Conservation (phyloP, 352 stramenopile genomes). For the Pythium grandisporangium region DNA sequence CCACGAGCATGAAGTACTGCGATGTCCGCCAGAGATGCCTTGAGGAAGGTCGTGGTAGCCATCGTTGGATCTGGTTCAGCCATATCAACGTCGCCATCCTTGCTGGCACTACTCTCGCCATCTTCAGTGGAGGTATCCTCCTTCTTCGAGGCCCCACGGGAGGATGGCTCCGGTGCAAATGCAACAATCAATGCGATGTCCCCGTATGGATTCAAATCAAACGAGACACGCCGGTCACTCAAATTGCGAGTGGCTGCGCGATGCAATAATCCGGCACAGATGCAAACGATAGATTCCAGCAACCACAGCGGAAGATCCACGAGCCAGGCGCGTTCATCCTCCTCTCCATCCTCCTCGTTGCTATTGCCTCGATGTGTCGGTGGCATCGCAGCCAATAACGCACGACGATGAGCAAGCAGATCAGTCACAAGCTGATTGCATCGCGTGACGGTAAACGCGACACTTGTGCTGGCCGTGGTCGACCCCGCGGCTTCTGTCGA, state of each 20-base stretch:
- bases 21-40: conserved; percentile 45
- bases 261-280: conserved; percentile 57
- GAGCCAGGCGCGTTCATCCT: conserved; percentile 20
- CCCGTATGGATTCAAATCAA: conserved; percentile 73
- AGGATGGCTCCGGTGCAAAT: conserved; percentile 46
- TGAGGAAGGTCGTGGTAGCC: conserved; percentile 37
- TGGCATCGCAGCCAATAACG: conserved; percentile 11
- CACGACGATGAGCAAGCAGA: conserved; percentile 31
- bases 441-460: conserved; percentile 26
- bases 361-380: conserved; percentile 1
- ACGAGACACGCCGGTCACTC: conserved; percentile 72
- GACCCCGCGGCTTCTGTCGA: too few species aligned
- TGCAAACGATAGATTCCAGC: conserved; percentile 56
- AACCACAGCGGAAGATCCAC: conserved; percentile 54
- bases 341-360: conserved; percentile 4
- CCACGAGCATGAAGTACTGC: conserved; percentile 39
- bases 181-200: conserved; percentile 67
- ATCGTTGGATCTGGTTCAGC: conserved; percentile 11
- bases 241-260: conserved; percentile 65
- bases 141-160: conserved; percentile 1
- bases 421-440: conserved; percentile 39
- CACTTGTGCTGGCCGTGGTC: conserved; percentile 6
- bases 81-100: conserved; percentile 10
- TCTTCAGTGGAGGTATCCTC: too few species aligned
- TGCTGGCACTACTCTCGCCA: too few species aligned